These are phyloP conservation scores for Xylogone sp. DNA, from an alignment of 2,329 filamentous ascomycete genomes.

Conservation along the genomic window DNA sequence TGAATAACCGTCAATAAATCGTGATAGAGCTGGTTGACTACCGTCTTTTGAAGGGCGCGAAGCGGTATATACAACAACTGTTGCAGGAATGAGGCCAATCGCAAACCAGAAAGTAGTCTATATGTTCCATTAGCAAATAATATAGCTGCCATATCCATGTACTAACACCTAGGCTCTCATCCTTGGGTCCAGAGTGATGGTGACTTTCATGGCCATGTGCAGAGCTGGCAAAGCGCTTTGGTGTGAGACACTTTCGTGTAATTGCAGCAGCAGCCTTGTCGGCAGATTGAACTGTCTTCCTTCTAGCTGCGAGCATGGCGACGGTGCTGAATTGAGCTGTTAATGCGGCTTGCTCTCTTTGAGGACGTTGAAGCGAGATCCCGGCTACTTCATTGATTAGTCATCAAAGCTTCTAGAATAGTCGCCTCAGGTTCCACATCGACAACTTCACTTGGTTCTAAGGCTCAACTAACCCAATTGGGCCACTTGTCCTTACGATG, in stretches of 20 bases:
- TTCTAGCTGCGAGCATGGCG: conserved; percentile 27
- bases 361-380: neutral
- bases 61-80: conserved; percentile 39
- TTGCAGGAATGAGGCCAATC: conserved; percentile 40
- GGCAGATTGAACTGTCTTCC: conserved; percentile 26
- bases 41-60: conserved; percentile 33
- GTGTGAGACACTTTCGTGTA: conserved; percentile 2
- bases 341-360: conserved; percentile 1
- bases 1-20: conserved; percentile 51
- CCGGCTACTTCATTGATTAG: neutral
- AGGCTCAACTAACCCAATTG: neutral
- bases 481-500: conserved; percentile 27
- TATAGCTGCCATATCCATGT: conserved; percentile 3
- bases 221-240: conserved; percentile 18
- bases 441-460: neutral
- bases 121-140: conserved; percentile 14
- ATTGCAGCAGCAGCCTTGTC: conserved; percentile 16
- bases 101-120: conserved; percentile 44
- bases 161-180: conserved; percentile 49
- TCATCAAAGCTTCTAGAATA: neutral
- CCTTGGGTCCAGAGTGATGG: conserved; percentile 33
- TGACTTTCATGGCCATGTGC: conserved; percentile 24
- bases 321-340: conserved; percentile 24
- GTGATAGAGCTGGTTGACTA: conserved; percentile 38
- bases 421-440: neutral